These are phyloP conservation scores for Saccharomyces kudriavzevii DNA, from an alignment of 805 yeast genomes.

Conservation along the genomic window DNA sequence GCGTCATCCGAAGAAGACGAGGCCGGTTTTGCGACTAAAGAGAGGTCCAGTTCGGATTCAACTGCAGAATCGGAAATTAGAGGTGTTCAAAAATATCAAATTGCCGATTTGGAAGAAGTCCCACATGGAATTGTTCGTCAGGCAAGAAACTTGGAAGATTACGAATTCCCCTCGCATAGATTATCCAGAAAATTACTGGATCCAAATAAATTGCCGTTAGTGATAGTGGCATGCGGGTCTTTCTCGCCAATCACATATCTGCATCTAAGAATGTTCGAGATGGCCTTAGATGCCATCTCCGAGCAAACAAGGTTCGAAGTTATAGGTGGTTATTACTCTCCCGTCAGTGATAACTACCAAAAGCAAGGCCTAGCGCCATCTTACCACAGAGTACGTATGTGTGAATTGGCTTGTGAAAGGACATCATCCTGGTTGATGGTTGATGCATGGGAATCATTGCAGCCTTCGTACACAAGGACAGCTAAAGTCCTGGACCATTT, in stretches of 20 bases:
- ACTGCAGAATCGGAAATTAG: slow-evolving; percentile 6
- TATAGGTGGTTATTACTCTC: slow-evolving; percentile 92
- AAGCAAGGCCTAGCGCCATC: slow-evolving; percentile 90
- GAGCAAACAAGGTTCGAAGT: slow-evolving; percentile 93
- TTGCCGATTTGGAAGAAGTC: slow-evolving; percentile 93
- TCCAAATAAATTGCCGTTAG: slow-evolving; percentile 76
- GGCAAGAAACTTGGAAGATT: slow-evolving; percentile 59
- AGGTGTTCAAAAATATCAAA: slow-evolving; percentile 43
- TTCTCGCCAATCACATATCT: slow-evolving; percentile 92
- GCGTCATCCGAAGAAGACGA: slow-evolving; percentile 39
- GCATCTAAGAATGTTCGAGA: slow-evolving; percentile 95
- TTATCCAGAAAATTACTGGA: slow-evolving; percentile 62
- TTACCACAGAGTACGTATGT: slow-evolving; percentile 89
- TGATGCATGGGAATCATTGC: slow-evolving; percentile 97
- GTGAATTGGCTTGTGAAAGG: slow-evolving; percentile 95
- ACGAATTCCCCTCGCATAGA: slow-evolving; percentile 82
- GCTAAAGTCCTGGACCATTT: slow-evolving; percentile 94
- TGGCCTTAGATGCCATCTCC: slow-evolving; percentile 89
- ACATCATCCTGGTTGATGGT: slow-evolving; percentile 98
- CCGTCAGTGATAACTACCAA: slow-evolving; percentile 86
- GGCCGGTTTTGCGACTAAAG: slow-evolving; percentile 8
- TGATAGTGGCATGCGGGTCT: slow-evolving; percentile 94
- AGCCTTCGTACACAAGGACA: slow-evolving; percentile 83
- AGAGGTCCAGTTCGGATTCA: neutral
- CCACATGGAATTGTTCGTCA: slow-evolving; percentile 92